Evolutionary conservation across 148 eudicot genomes (phyloP), one percentile per base, ranked within the genome.

Genomic region (Talinum fruticosum): DNA sequence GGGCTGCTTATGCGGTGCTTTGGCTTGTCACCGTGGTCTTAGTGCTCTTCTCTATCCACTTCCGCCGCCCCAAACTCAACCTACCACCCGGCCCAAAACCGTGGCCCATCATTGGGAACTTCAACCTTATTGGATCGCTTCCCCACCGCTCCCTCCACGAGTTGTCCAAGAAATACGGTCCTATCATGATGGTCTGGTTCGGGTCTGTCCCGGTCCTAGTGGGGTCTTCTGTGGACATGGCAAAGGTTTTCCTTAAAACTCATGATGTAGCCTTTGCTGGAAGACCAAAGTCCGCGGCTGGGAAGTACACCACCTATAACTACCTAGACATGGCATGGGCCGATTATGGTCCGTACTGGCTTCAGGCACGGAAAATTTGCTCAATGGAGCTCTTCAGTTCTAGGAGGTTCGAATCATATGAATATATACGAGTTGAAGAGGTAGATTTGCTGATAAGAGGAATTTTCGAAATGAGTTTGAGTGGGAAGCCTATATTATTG

Each of bases 281-380:
- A n/a, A n/a, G n/a, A n/a, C n/a, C 97, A 1, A 86, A 82, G 79
- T 91, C 90, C 6, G 91, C 98, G 0, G 97, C 98, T n/a, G 98
- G 97, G 2, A 92, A 92, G 19, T 83, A 89, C 86, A 94, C 98
- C 1, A 92, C 98, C 3, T 92, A 92, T 71, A 89, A 94, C 24
- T 90, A 90, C 74, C 89, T 91, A n/a, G 91, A 92, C 82, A 92
- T 94, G 69, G 90, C 97, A 12, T 92, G 98, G 98, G 87, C 97
- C 26, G 94, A 91, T 1, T 93, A 95, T 49, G 97, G 99, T 7
- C 83, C 97, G 0, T 95, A 95, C 70, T 95, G 96, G 97, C 82
- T 96, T 3, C 97, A 95, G 75, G 97, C 94, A 0, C 86, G 99
- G 6, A 84, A 75, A 53, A 91, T 95, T 90, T 92, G 96, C 47